These are phyloP conservation scores for Coprinopsis marcescibilis DNA, from an alignment of 768 basidiomycete genomes.

Conservation along the genomic window DNA sequence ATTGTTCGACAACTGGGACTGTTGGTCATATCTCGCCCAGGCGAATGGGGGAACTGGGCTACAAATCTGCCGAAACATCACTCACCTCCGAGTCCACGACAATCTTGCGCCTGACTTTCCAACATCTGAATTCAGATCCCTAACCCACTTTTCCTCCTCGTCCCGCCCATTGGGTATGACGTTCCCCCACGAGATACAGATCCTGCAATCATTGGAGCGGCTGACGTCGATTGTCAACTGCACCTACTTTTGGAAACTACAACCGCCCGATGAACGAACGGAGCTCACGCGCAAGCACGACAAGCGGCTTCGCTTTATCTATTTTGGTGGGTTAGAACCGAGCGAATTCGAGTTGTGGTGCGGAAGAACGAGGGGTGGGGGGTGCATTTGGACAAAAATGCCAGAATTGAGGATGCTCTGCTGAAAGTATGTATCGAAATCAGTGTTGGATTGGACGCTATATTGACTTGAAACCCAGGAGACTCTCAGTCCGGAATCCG, in stretches of 20 bases:
- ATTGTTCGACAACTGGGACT: conserved; percentile 14
- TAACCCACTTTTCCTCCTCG: conserved; percentile 16
- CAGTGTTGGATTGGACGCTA: background rate
- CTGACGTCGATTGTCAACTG: conserved; percentile 15
- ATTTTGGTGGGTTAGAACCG: conserved; percentile 11
- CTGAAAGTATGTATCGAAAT: background rate
- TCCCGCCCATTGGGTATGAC: background rate
- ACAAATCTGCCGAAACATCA: conserved; percentile 15
- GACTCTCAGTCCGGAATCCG: too few relatives aligned
- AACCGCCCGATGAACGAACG: conserved; percentile 12
- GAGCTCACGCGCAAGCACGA: conserved; percentile 9
- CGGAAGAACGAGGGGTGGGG: conserved; percentile 12
- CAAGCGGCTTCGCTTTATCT: conserved; percentile 13
- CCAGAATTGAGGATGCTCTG: background rate
- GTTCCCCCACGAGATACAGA: background rate
- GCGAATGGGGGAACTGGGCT: conserved; percentile 2
- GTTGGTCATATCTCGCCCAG: conserved; percentile 10
- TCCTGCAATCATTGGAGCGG: conserved; percentile 2
- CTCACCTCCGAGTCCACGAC: conserved; percentile 19
- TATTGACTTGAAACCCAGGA: too few relatives aligned
- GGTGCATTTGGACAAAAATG: conserved; percentile 15
- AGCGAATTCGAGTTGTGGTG: conserved; percentile 18
- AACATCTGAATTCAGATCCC: conserved; percentile 9
- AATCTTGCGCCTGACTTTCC: conserved; percentile 9
- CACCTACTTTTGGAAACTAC: conserved; percentile 16